Percentiles rank a stretch among this genome's conserved stretches.
Evolutionary conservation across 257 asterid genomes (phyloP).

Genomic region (Fraxinus americana): DNA sequence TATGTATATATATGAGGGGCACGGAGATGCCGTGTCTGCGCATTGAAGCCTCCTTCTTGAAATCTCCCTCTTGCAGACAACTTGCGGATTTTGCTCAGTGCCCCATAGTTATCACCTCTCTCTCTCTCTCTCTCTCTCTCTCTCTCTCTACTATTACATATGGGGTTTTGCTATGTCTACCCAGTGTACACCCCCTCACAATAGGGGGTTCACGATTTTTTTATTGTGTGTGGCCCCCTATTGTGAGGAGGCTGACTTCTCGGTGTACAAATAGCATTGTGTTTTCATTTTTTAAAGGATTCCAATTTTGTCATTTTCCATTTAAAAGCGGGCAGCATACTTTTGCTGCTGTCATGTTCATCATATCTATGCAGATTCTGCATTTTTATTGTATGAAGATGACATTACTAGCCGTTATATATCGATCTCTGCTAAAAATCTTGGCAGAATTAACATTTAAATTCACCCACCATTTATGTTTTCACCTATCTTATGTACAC

Average conservation of each 20-base stretch:
- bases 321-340: background rate
- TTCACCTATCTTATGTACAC: no score
- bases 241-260: no score
- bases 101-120: slow-evolving; percentile 23
- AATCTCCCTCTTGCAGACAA: slow-evolving; percentile 24
- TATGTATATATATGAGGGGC: slow-evolving; percentile 18
- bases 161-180: no score
- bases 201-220: no score
- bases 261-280: no score
- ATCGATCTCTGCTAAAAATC: background rate
- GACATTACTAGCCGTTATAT: background rate
- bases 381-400: background rate
- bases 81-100: slow-evolving; percentile 46
- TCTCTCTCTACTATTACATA: no score
- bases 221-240: no score
- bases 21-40: slow-evolving; percentile 66
- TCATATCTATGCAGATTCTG: slow-evolving; percentile 1
- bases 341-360: slow-evolving; percentile 1
- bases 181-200: no score
- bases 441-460: background rate
- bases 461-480: background rate
- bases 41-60: slow-evolving; percentile 39
- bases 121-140: background rate
- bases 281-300: background rate
- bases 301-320: background rate